Evolutionary conservation across 306 rosid species (phyloP).

Genomic region (Rosa multiflora): DNA sequence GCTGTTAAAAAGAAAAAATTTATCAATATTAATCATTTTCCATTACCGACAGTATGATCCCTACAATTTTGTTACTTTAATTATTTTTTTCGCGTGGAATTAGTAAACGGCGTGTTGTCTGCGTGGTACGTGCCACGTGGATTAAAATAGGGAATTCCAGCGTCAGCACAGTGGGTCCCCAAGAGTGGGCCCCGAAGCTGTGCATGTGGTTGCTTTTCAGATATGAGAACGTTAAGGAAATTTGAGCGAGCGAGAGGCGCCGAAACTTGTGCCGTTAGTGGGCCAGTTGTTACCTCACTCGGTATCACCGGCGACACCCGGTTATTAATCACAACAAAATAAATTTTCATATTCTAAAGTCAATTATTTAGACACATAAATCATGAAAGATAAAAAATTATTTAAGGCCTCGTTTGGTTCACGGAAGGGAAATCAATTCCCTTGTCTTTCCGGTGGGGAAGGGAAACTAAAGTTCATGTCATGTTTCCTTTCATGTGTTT

Average conservation of each 20-base stretch:
- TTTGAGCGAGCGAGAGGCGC: constrained; percentile 25
- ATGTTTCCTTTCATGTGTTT: no score
- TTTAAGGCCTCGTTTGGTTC: no score
- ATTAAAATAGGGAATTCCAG: no score
- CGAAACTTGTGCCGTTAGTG: constrained; percentile 39
- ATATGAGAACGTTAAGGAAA: constrained; percentile 23
- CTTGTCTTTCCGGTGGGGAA: no score
- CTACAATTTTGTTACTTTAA: not conserved
- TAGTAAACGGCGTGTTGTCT: not conserved
- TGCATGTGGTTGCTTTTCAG: constrained; percentile 27
- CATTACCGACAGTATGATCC: not conserved
- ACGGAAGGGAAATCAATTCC: no score
- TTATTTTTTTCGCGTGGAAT: not conserved
- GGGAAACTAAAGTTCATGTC: no score
- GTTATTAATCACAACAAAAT: constrained; percentile 17
- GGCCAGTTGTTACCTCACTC: not conserved
- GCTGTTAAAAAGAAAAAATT: not conserved
- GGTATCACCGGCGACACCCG: constrained; percentile 29
- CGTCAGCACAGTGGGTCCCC: not conserved
- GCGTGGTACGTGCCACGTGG: not conserved
- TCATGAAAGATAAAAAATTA: no score
- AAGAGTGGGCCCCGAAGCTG: not conserved
- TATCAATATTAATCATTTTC: not conserved
- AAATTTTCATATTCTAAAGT: no score
- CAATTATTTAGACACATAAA: no score